A percentile compares a stretch with the other conserved stretches of the same genome.
These are phyloP conservation scores for Handroanthus guayacan DNA, from an alignment of 257 asterid species.

Conservation along the genomic window DNA sequence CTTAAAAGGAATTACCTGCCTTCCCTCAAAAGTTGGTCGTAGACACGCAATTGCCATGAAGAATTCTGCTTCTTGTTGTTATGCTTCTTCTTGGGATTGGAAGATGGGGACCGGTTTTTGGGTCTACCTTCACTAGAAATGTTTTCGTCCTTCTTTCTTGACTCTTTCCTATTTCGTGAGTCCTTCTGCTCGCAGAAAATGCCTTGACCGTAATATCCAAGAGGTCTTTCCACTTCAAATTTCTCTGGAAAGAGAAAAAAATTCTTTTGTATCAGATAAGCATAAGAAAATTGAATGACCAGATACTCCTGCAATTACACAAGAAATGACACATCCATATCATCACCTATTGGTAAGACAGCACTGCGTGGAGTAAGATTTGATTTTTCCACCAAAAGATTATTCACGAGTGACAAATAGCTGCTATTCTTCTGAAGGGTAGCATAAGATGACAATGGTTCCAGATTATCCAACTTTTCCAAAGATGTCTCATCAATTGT, in stretches of 20 bases:
- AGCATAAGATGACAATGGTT: constrained; percentile 50
- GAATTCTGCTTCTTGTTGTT: constrained; percentile 48
- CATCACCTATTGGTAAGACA: constrained; percentile 55
- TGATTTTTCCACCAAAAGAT: constrained; percentile 47
- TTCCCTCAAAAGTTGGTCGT: constrained; percentile 77
- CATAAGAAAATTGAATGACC: constrained; percentile 22
- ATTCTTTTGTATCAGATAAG: constrained; percentile 37
- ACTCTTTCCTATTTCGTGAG: constrained; percentile 49
- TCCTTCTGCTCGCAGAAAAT: constrained; percentile 52
- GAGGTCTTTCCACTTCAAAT: constrained; percentile 47
- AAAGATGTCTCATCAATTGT: constrained; percentile 66
- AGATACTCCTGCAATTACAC: constrained; percentile 31
- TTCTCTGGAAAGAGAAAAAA: constrained; percentile 50
- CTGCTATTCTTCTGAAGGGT: constrained; percentile 48
- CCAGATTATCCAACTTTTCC: constrained; percentile 55
- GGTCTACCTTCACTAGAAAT: constrained; percentile 40
- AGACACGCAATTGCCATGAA: constrained; percentile 69
- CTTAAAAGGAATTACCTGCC: constrained; percentile 65
- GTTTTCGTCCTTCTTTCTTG: constrained; percentile 47
- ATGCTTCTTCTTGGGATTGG: constrained; percentile 56
- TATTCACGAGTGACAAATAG: constrained; percentile 43
- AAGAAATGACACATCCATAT: constrained; percentile 27
- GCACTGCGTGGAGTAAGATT: constrained; percentile 42
- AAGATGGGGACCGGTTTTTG: constrained; percentile 43
- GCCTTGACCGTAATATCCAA: constrained; percentile 48